Base-by-base conservation (phyloP, 164 flowering plant species). In the Cinnamomum chago region DNA sequence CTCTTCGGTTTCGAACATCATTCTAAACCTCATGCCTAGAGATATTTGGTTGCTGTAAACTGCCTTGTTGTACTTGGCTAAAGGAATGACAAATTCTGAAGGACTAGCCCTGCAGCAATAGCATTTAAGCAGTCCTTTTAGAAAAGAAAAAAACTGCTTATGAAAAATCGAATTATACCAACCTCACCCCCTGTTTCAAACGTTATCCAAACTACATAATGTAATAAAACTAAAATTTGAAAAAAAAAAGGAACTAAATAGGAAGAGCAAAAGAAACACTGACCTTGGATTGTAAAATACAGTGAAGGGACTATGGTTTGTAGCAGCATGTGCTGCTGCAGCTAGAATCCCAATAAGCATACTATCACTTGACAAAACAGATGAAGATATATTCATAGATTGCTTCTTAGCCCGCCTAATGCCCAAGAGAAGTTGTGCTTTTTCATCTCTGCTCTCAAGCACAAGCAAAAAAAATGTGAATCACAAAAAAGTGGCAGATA, bases 271-370 rank as follows among this genome's bases (percentile, higher is more conserved):
- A 20, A 23, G 25, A 20, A 12, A 24, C 52, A 35, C 67, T 28
- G 65, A 72, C 98, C 99, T 93, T 62, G 98, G 99, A 78, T 93
- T 93, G 79, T 89, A 93, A 58, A 91, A 95, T 23, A 95, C 86
- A 25, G 91, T 92, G 76, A 95, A 95, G 60, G 96, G 97, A 80
- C 98, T 92, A 62, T 89, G 89, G 80, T 93, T 93, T 76, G 96
- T 90, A 68, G 95, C 93, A 72, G 99, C 99, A 84, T 95, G 98
- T 50, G 99, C 99, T 25, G 99, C 99, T 24, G 98, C 98, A 23
- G 98, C 99, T 13, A 95, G 88, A 71, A 95, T 88, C n/a, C 99
- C 99, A 20, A 95, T 95, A 70, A 93, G 99, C 99, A 95, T 95
- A 79, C 99, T 92, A 76, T 95, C 99, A 70, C 98, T 95, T 25